A percentile compares a stretch with the other conserved stretches of the same genome.
Evolutionary conservation across 139 green algal genomes (phyloP).

Genomic region (Picochlorum sp.): DNA sequence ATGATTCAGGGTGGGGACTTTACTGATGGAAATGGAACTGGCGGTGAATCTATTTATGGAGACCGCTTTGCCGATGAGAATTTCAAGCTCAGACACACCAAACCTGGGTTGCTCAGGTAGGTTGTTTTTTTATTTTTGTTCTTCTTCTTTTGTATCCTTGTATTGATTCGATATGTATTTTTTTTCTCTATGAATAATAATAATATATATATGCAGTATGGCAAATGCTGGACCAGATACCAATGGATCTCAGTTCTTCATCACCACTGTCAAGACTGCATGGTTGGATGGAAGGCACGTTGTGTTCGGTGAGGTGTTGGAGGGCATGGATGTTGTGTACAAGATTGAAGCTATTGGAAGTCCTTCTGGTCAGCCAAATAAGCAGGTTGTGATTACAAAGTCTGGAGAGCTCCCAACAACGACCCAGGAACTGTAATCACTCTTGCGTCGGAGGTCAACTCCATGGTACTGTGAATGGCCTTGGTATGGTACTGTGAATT

Average conservation of each 20-base stretch:
- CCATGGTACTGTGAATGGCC: no score
- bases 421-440: no score
- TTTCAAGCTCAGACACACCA: slow-evolving; percentile 75
- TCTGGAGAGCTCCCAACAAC: slow-evolving; percentile 48
- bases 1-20: slow-evolving; percentile 89
- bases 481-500: no score
- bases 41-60: slow-evolving; percentile 85
- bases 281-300: slow-evolving; percentile 71
- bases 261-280: slow-evolving; percentile 36
- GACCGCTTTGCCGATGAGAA: slow-evolving; percentile 65
- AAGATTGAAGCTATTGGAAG: slow-evolving; percentile 80
- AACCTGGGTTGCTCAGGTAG: slow-evolving; percentile 47
- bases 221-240: slow-evolving; percentile 72
- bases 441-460: no score
- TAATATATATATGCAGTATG: background rate
- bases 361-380: slow-evolving; percentile 59
- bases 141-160: background rate
- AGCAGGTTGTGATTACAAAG: slow-evolving; percentile 68
- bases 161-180: no score
- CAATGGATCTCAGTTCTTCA: slow-evolving; percentile 73
- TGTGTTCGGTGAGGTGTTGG: slow-evolving; percentile 90
- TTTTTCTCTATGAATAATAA: no score
- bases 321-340: slow-evolving; percentile 91
- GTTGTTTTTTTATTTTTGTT: slow-evolving; percentile 20
- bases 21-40: slow-evolving; percentile 68